These are phyloP conservation scores for Xylaria hypoxylon DNA, from an alignment of 2,329 filamentous ascomycete species.

Conservation along the genomic window DNA sequence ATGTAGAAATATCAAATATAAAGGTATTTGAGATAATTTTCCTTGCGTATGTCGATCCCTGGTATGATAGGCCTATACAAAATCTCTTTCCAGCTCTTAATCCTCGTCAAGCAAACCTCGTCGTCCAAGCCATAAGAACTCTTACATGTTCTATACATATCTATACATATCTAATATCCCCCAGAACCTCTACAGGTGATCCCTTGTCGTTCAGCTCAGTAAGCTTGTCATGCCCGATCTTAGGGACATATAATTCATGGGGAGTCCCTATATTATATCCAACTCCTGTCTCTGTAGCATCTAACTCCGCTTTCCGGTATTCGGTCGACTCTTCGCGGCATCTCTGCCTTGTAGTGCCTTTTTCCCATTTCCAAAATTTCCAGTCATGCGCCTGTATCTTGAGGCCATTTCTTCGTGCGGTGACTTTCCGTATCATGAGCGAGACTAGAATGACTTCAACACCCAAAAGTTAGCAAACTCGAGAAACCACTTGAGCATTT, in stretches of 20 bases:
- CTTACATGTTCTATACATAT: background rate
- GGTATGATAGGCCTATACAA: background rate
- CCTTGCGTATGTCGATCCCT: too few relatives aligned
- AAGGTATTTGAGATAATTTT: too few relatives aligned
- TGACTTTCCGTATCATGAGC: background rate
- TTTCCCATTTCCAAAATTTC: background rate
- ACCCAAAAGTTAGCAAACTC: background rate
- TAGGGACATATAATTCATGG: constrained; percentile 1
- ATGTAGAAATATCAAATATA: too few relatives aligned
- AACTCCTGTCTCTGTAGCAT: background rate
- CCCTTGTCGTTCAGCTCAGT: background rate
- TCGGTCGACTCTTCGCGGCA: background rate
- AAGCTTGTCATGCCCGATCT: background rate
- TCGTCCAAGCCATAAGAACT: background rate
- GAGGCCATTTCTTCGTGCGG: background rate
- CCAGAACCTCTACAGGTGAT: background rate
- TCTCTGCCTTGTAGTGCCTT: background rate
- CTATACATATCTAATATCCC: too few relatives aligned
- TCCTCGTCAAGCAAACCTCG: background rate
- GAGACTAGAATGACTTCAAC: background rate
- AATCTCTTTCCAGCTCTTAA: background rate
- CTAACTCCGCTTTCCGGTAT: constrained; percentile 11
- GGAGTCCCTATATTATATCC: constrained; percentile 11
- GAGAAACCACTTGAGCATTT: background rate
- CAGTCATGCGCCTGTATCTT: background rate